phyloP scores from a whole-genome alignment of 2,329 filamentous ascomycete species.

The Parasarocladium wereldwijsianum region DNA sequence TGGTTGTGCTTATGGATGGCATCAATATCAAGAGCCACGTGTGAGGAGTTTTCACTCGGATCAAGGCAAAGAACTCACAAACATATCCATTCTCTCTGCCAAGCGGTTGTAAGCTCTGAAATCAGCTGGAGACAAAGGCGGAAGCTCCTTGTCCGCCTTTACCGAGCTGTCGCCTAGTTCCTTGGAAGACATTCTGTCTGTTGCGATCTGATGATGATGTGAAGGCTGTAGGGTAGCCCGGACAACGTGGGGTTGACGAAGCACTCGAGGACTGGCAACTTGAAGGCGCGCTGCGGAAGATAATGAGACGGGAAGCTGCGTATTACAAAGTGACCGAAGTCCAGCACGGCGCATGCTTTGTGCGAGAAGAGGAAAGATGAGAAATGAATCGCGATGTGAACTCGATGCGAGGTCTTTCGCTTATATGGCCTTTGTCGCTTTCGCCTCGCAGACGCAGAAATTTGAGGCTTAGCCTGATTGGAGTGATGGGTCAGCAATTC shows the following conservation, averaged over 20 bases:
- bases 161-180: not conserved
- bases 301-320: too few species aligned
- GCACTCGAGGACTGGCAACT: not conserved
- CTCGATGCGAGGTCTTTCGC: not conserved
- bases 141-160: slow-evolving; percentile 21
- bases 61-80: slow-evolving; percentile 30
- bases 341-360: slow-evolving; percentile 3
- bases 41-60: not conserved
- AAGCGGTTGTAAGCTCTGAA: slow-evolving; percentile 59
- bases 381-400: not conserved
- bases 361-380: not conserved
- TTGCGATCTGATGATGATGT: not conserved
- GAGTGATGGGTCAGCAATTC: not conserved
- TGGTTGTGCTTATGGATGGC: slow-evolving; percentile 45
- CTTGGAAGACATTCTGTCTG: not conserved
- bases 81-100: slow-evolving; percentile 61
- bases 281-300: not conserved
- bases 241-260: not conserved
- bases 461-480: not conserved
- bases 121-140: slow-evolving; percentile 50
- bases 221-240: not conserved
- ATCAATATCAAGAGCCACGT: not conserved
- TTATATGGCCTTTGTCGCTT: not conserved
- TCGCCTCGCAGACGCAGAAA: not conserved
- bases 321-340: not conserved